Evolutionary conservation across 345 rosid species (phyloP).

Genomic region (Salix viminalis): DNA sequence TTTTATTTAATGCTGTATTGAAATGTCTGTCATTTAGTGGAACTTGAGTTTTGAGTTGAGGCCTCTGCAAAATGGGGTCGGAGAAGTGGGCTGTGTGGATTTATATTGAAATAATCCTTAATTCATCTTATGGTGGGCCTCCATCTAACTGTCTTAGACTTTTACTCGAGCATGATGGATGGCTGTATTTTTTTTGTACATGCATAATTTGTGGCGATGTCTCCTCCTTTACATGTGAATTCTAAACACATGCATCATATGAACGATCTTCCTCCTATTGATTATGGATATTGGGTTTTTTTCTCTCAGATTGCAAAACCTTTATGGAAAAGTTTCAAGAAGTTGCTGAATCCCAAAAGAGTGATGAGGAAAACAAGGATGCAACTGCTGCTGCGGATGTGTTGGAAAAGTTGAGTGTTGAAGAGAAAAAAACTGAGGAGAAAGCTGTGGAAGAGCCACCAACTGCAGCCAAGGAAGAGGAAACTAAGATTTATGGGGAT

Average conservation of each 20-base stretch:
- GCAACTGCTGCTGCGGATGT: slow-evolving; percentile 67
- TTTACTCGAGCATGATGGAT: background rate
- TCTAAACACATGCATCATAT: background rate
- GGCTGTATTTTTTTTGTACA: background rate
- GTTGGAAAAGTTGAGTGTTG: slow-evolving; percentile 65
- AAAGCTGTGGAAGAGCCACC: slow-evolving; percentile 32
- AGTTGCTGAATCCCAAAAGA: slow-evolving; percentile 57
- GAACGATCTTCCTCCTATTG: background rate
- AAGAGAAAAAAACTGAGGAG: slow-evolving; percentile 51
- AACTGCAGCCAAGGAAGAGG: slow-evolving; percentile 29
- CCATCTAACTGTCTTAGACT: background rate
- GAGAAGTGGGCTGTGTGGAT: background rate
- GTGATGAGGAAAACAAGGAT: slow-evolving; percentile 58
- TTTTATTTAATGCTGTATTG: background rate
- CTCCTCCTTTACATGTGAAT: background rate
- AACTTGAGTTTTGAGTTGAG: background rate
- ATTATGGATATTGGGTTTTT: background rate
- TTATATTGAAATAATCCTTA: background rate
- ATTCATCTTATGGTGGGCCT: background rate
- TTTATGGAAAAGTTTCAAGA: slow-evolving; percentile 78
- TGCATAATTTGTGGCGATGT: background rate
- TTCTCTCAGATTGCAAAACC: slow-evolving; percentile 61
- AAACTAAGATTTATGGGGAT: slow-evolving; percentile 35
- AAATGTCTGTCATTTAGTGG: background rate
- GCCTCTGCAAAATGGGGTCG: background rate